Percentiles rank a stretch among this genome's conserved stretches.
phyloP scores from a whole-genome alignment of 2,329 filamentous ascomycete species.

The Cladorrhinum sp. region DNA sequence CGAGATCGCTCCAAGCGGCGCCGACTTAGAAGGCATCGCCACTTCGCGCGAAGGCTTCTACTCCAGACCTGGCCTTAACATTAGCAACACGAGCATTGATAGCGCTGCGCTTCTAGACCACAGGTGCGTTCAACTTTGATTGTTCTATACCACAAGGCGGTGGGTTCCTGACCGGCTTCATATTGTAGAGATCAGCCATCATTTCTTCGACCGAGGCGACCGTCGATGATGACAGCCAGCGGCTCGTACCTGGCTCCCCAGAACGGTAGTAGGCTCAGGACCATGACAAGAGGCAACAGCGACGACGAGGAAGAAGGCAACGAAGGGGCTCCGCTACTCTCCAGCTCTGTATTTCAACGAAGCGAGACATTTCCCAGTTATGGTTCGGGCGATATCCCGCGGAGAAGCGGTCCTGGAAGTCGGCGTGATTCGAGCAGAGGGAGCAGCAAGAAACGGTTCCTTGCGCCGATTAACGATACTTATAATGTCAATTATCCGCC shows the following conservation, averaged over 20 bases:
- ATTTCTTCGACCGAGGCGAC: conserved; percentile 61
- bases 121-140: conserved; percentile 48
- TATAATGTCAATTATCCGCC: conserved; percentile 69
- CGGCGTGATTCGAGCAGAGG: conserved; percentile 51
- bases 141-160: conserved; percentile 12
- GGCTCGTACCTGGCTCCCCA: conserved; percentile 36
- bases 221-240: conserved; percentile 45
- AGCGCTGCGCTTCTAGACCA: conserved; percentile 88
- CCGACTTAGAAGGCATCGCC: conserved; percentile 36
- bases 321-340: conserved; percentile 56
- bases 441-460: conserved; percentile 43
- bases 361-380: conserved; percentile 38
- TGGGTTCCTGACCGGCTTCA: conserved; percentile 20
- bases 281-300: conserved; percentile 32
- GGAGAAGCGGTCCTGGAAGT: conserved; percentile 35
- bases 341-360: conserved; percentile 39
- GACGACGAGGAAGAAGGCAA: conserved; percentile 56
- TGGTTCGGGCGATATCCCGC: conserved; percentile 41
- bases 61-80: conserved; percentile 50
- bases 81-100: conserved; percentile 83
- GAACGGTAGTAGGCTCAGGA: conserved; percentile 33
- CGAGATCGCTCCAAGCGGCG: conserved; percentile 41
- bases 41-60: conserved; percentile 46
- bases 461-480: conserved; percentile 36
- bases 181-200: conserved; percentile 52